Base-by-base conservation (phyloP, 2,329 filamentous ascomycete species). In the Penicillium polonicum region DNA sequence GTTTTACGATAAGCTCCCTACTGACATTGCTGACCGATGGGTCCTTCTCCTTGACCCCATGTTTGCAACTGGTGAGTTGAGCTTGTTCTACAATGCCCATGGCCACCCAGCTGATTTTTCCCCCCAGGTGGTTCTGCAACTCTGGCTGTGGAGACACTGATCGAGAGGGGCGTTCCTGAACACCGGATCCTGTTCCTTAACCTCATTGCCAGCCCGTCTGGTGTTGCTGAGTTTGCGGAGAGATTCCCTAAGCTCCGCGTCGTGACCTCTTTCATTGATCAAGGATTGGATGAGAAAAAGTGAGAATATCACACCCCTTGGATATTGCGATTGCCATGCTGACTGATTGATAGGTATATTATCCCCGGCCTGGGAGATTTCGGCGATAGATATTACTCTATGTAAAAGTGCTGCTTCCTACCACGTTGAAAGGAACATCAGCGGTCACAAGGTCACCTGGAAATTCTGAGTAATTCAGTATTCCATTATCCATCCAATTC, bases 281-380 rank as follows among this genome's bases (percentile, higher is more conserved):
- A 93, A 80, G 93, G 94, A n/a, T 80, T 99, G 62, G 90, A 99
- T 74, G 92, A 95, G 72, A 97, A 96, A 82, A 97, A 96, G 92
- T 97, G 83, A 72, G 86, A 81, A 57, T 44, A 48, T 45, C 25
- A 21, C 25, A 23, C n/a, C 49, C n/a, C 31, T 31, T 19, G 13
- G 35, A 44, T 21, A 21, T 27, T 48, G 15, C 35, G 49, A 50
- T 29, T 45, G 50, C 46, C n/a, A 48, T 60, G 51, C 59, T 66
- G 49, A 66, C 62, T 21, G 23, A 35, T 46, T 45, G 64, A 63
- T 73, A 97, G 93, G 75, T 97, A 97, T 74, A 97, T 97, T 71
- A 86, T 96, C 54, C 93, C 93, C 29, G 93, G 93, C 29, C 82
- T 97, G 19, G 93, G 93, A 65, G 93, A 97, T 74, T 97, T 97